phyloP scores from a whole-genome alignment of 768 basidiomycete genomes.

The Megacollybia marginata region DNA sequence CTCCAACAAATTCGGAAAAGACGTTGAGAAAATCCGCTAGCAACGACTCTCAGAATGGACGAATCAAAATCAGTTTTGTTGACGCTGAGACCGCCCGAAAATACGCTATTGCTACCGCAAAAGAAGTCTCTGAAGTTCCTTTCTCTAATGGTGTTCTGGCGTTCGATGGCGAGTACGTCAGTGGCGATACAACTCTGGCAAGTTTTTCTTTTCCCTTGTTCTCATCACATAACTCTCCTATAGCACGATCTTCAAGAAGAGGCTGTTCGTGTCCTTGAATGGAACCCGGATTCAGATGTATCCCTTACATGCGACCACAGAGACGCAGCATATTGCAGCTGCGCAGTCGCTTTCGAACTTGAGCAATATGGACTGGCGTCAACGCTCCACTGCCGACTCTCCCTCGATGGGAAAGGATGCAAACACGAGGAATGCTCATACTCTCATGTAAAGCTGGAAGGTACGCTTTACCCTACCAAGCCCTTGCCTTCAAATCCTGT shows the following conservation, averaged over 20 bases:
- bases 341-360: conserved; percentile 14
- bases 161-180: conserved; percentile 14
- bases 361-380: conserved; percentile 14
- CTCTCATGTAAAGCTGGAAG: conserved; percentile 11
- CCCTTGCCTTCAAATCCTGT: not conserved
- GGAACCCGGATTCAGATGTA: conserved; percentile 3
- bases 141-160: conserved; percentile 10
- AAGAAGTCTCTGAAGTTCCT: conserved; percentile 7
- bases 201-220: not conserved
- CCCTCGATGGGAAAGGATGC: conserved; percentile 15
- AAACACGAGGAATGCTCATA: conserved; percentile 15
- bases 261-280: conserved; percentile 11
- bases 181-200: conserved; percentile 15
- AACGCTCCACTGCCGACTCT: conserved; percentile 18
- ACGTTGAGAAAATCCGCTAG: too few species aligned
- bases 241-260: conserved; percentile 13
- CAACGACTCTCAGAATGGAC: not conserved
- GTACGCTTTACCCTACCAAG: conserved; percentile 6
- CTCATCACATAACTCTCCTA: not conserved
- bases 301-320: conserved; percentile 9
- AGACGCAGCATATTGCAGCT: conserved; percentile 10
- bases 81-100: conserved; percentile 13
- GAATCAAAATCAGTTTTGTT: conserved; percentile 13
- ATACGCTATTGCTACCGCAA: conserved; percentile 9
- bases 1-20: not conserved